Evolutionary conservation across 116 monocot genomes (phyloP), one percentile per base, ranked within the genome.

Genomic region (Thalassia testudinum): DNA sequence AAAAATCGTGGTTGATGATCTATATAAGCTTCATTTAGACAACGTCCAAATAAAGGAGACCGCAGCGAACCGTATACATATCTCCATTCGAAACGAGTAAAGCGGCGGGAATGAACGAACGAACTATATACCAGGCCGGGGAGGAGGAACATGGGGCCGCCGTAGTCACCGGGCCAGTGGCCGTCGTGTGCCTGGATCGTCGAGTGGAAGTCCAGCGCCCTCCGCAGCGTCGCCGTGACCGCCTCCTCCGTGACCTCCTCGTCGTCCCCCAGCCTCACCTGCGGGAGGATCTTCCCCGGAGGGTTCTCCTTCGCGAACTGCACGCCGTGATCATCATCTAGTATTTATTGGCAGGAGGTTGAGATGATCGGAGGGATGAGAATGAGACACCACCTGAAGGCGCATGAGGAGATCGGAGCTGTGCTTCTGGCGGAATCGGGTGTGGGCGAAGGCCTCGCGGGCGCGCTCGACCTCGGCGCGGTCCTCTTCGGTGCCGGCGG

Each of bases 161-260:
- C 79, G 43, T 77, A 88, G 47, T 95, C 95, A 7, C 85, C 95
- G 21, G 85, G 79, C 95, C 95, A 95, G 48, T 95, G 95, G 11
- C 95, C 95, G 63, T 88, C 88, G 29, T 67, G 54, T 28, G 88
- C 88, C 58, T 95, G 95, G 24, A 93, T 52, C 20, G 81, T 69
- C 14, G 87, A 87, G 43, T 62, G 56, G 44, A 66, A 61, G 42
- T 48, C 62, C 29, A 93, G 61, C 25, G 78, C 83, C 44, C 76
- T 72, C 61, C 78, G 77, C 26, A 93, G 52, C 3, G 80, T 58
- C 0, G 53, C 64, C 6, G 62, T 60, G 1, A 87, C 75, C 11
- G 62, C 68, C 37, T 72, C 80, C 47, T 83, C 73, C 6, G 79
- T 71, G 24, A 92, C 63, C 21, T 75, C 61, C 43, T 86, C 70